A percentile compares a stretch with the other conserved stretches of the same genome.
Evolutionary conservation across 2,329 filamentous ascomycete species (phyloP).

Genomic region (Phaeosphaeriaceae sp.): DNA sequence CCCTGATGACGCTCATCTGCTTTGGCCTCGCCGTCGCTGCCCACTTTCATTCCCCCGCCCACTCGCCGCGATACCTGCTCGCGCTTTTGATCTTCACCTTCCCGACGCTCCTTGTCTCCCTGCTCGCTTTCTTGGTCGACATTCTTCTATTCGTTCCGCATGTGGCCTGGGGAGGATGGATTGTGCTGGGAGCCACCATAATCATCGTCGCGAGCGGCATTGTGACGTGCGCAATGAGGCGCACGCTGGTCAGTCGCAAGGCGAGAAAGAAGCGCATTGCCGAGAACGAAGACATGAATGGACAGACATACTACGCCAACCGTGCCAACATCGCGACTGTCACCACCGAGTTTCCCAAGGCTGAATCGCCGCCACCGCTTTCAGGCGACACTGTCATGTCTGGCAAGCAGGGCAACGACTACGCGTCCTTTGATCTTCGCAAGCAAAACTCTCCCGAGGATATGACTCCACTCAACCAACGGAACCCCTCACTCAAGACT

Average conservation of each 20-base stretch:
- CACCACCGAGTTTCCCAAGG: constrained; percentile 54
- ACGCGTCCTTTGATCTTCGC: constrained; percentile 70
- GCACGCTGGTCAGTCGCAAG: constrained; percentile 89
- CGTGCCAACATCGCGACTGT: constrained; percentile 42
- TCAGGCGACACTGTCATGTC: constrained; percentile 65
- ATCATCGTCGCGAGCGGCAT: constrained; percentile 82
- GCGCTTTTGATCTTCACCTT: constrained; percentile 85
- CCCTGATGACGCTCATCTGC: constrained; percentile 84
- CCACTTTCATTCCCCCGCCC: constrained; percentile 86
- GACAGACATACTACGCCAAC: constrained; percentile 81
- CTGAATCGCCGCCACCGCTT: constrained; percentile 63
- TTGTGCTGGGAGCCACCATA: constrained; percentile 88
- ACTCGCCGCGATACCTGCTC: constrained; percentile 88
- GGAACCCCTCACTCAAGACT: constrained; percentile 67
- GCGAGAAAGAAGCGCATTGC: constrained; percentile 91
- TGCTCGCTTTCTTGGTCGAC: constrained; percentile 91
- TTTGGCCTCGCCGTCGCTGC: constrained; percentile 79
- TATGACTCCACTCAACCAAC: constrained; percentile 72
- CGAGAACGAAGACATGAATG: constrained; percentile 96
- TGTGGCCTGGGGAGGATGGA: constrained; percentile 91
- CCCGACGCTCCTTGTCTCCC: constrained; percentile 80
- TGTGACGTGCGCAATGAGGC: constrained; percentile 92
- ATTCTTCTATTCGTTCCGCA: constrained; percentile 94
- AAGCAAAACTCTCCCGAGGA: constrained; percentile 72
- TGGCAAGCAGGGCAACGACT: constrained; percentile 59